Base-by-base conservation (phyloP, 2,329 filamentous ascomycete genomes). In the Calycina herbarum region DNA sequence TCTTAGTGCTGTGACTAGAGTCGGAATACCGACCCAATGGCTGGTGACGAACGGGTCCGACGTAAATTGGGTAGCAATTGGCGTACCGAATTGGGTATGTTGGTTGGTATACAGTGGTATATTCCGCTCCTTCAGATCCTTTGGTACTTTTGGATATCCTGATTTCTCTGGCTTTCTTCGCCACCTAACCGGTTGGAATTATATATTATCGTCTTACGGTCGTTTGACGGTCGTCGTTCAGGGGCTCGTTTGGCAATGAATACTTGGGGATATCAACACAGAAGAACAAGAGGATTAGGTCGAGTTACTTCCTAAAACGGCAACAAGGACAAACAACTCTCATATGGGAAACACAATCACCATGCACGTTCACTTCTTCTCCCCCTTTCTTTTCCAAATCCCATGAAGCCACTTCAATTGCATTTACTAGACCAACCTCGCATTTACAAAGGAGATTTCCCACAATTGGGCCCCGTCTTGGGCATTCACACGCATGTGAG, bases 201-300 rank as follows among this genome's bases (percentile, higher is more conserved):
- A 24, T 54, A 54, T 54, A 54, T 54, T 54, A 27, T 54, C 48
- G 20, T 54, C 48, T 24, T 54, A 54, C 20, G 20, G 10, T 54
- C 13, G 11, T 27, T 13, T 24, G 10, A 27, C 20, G 4, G 48
- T 13, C 11, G 48, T 54, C 24, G 10, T 27, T 24, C 20, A 27
- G 20, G 48, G 48, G 48, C 5, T 54, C 10, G 48, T 13, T 54
- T 54, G 20, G 13, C 20, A 24, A 13, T 54, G 20, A n/a, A 13
- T 5, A 54, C 20, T 54, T 20, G 20, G 38, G 5, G 10, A 40
- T 24, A 57, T 57, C 56, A 57, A 57, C 54, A 31, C 27, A 35
- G 56, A 35, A 35, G 15, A n/a, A 35, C n/a, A 54, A 15, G 48
- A 29, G 10, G 48, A 11, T 3, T 6, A 48, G 42, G 42, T 33